Conservation (phyloP, 1,284 basidiomycete genomes). For the Ceratobasidium sp. region DNA sequence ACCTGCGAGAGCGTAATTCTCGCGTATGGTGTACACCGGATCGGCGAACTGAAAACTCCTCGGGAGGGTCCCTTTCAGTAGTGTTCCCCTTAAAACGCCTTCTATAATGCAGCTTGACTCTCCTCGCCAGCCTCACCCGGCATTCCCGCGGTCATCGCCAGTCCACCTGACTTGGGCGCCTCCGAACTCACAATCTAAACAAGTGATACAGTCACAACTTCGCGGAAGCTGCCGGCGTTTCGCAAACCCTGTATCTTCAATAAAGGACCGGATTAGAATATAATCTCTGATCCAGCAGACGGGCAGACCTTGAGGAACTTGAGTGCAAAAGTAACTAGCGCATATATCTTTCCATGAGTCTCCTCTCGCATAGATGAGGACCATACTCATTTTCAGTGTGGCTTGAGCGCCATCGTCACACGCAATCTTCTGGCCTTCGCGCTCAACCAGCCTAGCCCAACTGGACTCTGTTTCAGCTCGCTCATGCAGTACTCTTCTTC, state of each 20-base stretch:
- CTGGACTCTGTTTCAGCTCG: too few relatives aligned
- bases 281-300: background rate
- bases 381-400: too few relatives aligned
- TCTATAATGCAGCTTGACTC: conserved; percentile 52
- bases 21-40: conserved; percentile 79
- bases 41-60: conserved; percentile 67
- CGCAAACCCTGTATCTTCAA: conserved; percentile 71
- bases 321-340: conserved; percentile 73
- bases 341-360: conserved; percentile 72
- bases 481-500: too few relatives aligned
- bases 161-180: conserved; percentile 52
- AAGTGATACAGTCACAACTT: conserved; percentile 91
- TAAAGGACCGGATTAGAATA: conserved; percentile 1
- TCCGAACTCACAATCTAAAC: conserved; percentile 75
- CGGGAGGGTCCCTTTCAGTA: conserved; percentile 65
- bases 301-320: conserved; percentile 71
- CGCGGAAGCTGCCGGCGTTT: conserved; percentile 61
- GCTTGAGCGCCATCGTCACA: too few relatives aligned
- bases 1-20: conserved; percentile 73
- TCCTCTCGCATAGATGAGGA: conserved; percentile 70
- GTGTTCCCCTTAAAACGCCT: conserved; percentile 63
- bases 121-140: conserved; percentile 59
- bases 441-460: too few relatives aligned
- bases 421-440: too few relatives aligned
- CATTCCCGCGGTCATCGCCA: too few relatives aligned